Conservation (phyloP, 495 filamentous ascomycete species). For the Tricharina praecox region DNA sequence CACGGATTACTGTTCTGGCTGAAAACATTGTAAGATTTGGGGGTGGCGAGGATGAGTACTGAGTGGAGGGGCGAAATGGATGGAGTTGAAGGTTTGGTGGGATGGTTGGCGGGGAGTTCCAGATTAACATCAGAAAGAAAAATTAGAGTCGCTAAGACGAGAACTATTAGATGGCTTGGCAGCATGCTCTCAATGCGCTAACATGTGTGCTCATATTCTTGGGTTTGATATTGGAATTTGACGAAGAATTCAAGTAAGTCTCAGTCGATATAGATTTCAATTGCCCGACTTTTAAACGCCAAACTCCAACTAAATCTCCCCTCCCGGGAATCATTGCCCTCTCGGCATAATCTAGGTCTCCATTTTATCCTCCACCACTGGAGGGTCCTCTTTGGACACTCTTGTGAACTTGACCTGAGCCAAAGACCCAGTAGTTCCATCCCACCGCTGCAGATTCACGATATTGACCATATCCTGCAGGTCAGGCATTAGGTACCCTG, state of each 20-base stretch:
- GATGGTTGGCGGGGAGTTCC: background rate
- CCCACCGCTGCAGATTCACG: slow-evolving; percentile 39
- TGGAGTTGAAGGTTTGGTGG: background rate
- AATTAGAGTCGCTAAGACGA: slow-evolving; percentile 1
- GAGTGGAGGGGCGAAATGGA: background rate
- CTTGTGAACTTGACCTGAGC: slow-evolving; percentile 39
- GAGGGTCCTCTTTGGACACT: slow-evolving; percentile 13
- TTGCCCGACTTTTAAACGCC: background rate
- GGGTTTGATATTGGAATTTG: background rate
- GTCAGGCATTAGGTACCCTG: slow-evolving; percentile 65
- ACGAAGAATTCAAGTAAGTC: background rate
- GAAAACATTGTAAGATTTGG: slow-evolving; percentile 16
- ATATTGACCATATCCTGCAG: slow-evolving; percentile 39
- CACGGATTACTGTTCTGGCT: slow-evolving; percentile 13
- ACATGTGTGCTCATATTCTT: too few species aligned
- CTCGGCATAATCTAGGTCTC: too few species aligned
- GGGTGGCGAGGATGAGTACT: background rate
- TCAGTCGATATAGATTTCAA: too few species aligned
- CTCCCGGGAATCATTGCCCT: too few species aligned
- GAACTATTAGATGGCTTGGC: background rate
- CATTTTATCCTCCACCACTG: slow-evolving; percentile 1
- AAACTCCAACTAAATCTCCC: too few species aligned
- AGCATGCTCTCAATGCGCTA: too few species aligned
- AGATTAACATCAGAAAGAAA: slow-evolving; percentile 6
- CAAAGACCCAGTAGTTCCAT: slow-evolving; percentile 44